Evolutionary conservation across 208 protist species (phyloP).

Genomic region (Trypanosoma theileri): DNA sequence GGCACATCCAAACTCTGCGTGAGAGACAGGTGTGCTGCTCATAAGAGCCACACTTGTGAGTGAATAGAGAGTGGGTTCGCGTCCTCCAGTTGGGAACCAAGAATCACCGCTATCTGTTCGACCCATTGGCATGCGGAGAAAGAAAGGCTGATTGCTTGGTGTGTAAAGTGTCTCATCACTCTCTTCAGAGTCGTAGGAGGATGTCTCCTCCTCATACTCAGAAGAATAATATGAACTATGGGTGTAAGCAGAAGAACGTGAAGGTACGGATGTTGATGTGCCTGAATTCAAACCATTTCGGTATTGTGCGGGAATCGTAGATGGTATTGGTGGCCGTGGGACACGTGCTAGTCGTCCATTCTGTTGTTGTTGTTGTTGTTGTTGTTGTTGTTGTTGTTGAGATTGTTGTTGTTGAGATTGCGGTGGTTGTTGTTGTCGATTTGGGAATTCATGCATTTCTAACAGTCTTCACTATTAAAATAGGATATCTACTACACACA

Average conservation of each 20-base stretch:
- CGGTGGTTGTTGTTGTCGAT: background rate
- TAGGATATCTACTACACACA: background rate
- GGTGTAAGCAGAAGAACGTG: background rate
- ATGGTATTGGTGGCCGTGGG: background rate
- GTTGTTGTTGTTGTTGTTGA: background rate
- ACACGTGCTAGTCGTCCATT: background rate
- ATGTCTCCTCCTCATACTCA: background rate
- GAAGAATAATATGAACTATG: background rate
- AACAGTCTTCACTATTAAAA: background rate
- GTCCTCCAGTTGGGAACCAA: background rate
- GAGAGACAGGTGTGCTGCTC: no score
- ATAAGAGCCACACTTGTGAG: background rate
- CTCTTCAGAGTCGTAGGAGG: constrained; percentile 14
- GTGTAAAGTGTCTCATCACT: constrained; percentile 10
- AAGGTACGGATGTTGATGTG: background rate
- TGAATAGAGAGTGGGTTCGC: background rate
- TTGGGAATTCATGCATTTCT: background rate
- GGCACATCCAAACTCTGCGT: no score
- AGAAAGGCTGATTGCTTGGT: constrained; percentile 4
- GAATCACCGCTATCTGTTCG: background rate
- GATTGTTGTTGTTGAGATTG: background rate
- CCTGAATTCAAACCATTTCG: background rate
- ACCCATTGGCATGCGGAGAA: constrained; percentile 14
- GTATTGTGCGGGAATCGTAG: background rate
- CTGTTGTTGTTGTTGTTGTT: background rate